Evolutionary conservation across 495 filamentous ascomycete genomes (phyloP), one percentile per base, ranked within the genome.

Genomic region (Peziza echinospora): DNA sequence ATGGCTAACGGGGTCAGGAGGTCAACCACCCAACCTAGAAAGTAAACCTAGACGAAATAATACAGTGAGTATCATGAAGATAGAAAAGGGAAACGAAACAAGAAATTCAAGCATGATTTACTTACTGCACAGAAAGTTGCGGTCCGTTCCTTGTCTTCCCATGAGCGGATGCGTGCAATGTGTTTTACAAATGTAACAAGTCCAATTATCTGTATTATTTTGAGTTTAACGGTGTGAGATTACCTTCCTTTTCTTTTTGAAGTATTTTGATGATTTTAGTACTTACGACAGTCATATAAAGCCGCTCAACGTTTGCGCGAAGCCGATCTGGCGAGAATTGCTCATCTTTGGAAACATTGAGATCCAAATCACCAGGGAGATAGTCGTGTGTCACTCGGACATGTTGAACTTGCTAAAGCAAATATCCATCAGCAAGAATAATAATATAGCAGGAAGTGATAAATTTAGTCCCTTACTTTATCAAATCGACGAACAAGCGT

Each of bases 351-450:
- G 80, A 76, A 41, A 82, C 77, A 47, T 82, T 79, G 10, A 89
- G 67, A 62, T 93, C 84, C n/a, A 93, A 61, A 21, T 75, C 72
- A 8, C 71, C 71, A 1, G 71, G 67, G 1, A 64, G 57, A 17
- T 54, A 21, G 60, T 71, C 63, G 2, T 66, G 60, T 1, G 74
- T 66, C 13, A 78, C 77, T 60, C 83, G 84, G 52, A 87, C 76
- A 65, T 87, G 77, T 61, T 86, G 86, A 60, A 89, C 78, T 79
- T 89, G 82, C 81, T 86, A n/a, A n/a, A n/a, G n/a, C n/a, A n/a
- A 44, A 24, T 46, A 24, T 28, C 25, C 19, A 16, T 13, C 10
- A 39, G 17, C 23, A 0, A 8, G n/a, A n/a, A n/a, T n/a, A n/a
- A n/a, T n/a, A n/a, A n/a, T n/a, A n/a, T n/a, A 7, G 23, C 26